A percentile compares a stretch with the other conserved stretches of the same genome.
phyloP scores from a whole-genome alignment of 2,329 filamentous ascomycete genomes.

The Trichoderma arundinaceum region DNA sequence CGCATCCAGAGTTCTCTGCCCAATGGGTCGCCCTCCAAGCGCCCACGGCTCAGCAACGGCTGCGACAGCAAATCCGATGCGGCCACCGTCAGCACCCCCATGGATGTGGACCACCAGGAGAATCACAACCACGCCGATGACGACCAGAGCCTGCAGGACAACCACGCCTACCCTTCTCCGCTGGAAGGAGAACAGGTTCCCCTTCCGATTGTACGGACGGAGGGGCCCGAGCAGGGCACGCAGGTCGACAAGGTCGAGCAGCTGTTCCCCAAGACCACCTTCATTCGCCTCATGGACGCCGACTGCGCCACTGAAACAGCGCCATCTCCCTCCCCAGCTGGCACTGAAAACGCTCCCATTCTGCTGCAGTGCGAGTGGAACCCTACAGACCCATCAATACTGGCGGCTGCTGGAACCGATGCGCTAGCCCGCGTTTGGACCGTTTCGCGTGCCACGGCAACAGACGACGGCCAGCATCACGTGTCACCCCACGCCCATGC shows the following conservation, averaged over 20 bases:
- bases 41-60: conserved; percentile 66
- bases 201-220: conserved; percentile 60
- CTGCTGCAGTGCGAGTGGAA: conserved; percentile 73
- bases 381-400: conserved; percentile 66
- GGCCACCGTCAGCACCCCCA: conserved; percentile 43
- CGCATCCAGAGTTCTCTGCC: conserved; percentile 54
- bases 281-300: conserved; percentile 61
- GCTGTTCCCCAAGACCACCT: conserved; percentile 63
- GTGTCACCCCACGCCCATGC: conserved; percentile 46
- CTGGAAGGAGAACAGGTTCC: conserved; percentile 62
- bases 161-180: conserved; percentile 70
- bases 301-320: conserved; percentile 44
- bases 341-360: conserved; percentile 61
- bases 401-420: conserved; percentile 72
- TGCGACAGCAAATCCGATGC: conserved; percentile 61
- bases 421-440: conserved; percentile 73
- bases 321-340: conserved; percentile 47
- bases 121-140: conserved; percentile 36
- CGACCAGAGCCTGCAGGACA: conserved; percentile 57
- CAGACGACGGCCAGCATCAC: conserved; percentile 50
- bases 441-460: conserved; percentile 59
- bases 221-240: conserved; percentile 67
- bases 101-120: conserved; percentile 50
- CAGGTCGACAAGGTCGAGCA: conserved; percentile 69
- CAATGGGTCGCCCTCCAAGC: conserved; percentile 64